Evolutionary conservation across 768 basidiomycete genomes (phyloP), one percentile per base, ranked within the genome.

Genomic region (Melanogaster broomeanus): DNA sequence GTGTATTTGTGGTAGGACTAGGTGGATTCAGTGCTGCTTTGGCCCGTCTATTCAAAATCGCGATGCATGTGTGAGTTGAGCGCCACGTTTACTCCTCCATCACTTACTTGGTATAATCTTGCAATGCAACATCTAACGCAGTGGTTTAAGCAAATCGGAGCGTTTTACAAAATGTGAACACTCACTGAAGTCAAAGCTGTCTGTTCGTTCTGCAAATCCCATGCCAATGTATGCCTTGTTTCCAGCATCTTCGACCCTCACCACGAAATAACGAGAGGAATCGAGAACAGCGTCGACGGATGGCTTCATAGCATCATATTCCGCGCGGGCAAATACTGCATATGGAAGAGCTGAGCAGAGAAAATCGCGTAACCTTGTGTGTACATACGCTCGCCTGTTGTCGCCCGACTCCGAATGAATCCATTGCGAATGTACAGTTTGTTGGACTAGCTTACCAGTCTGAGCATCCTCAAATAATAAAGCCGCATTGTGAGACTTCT

Each of bases 221-320:
- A 97, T 87, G 6, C 94, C 94, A 51, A 98, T 92, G 63, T 92
- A 94, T 2, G 95, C 94, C 66, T 90, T 88, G 68, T 81, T 85
- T 19, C 92, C 92, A 15, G 75, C 77, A 60, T 95, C 93, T 67
- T 97, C 94, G 3, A 97, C 88, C 48, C 92, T 80, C 37, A 97
- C 76, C 15, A 96, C 94, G 64, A 98, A 98, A 67, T 98, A 98
- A 42, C 94, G 84, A 11, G 93, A 95, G 1, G 93, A 95, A 67
- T 98, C 94, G 24, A 97, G 77, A 15, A 95, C 93, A n/a, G 91
- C 88, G 58, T 98, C 94, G n/a, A 98, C 90, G 25, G 82, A 85
- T 5, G 92, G 90, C 51, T 83, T 84, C 39, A 80, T 72, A 15
- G 85, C 77, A 62, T 90, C 87, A 63, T 97, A 98, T 39, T 82